Base-by-base conservation (phyloP, 306 rosid genomes). In the Malus domestica region DNA sequence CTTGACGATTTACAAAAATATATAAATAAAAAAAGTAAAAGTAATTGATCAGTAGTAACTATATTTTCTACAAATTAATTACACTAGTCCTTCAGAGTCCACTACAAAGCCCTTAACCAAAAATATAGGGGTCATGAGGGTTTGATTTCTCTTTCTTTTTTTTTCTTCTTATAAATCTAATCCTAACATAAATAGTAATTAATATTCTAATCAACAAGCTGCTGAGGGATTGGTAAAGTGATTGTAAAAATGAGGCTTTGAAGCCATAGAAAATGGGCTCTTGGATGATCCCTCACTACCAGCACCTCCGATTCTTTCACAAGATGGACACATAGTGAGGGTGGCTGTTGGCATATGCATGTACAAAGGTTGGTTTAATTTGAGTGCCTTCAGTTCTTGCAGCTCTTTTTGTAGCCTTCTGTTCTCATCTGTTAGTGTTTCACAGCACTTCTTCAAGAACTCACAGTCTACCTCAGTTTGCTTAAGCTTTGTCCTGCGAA, bases 391-490 rank as follows among this genome's bases (percentile, higher is more conserved):
- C 72, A 95, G 82, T 72, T 95, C 99, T 77, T 89, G 96, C 0
- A 95, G 54, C 76, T 95, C 99, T 74, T 90, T 95, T 78, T 89
- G 95, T 10, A 95, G 82, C 82, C 91, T 84, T 66, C 90, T 80
- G 76, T 95, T 95, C 81, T 95, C 99, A n/a, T 92, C 97, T 4
- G 93, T 95, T 75, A 95, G 80, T 1, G 93, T 87, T 75, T 90
- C 97, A 20, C 97, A 95, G 45, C 99, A 92, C 80, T 95, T 92
- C 91, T 95, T 95, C 65, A 95, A 81, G 67, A 90, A 87, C 77
- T 95, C 99, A 49, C 93, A 95, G 42, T 95, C 97, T 68, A 92
- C 92, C 76, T 95, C 99, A 3, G 99, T 95, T 78, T 95, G 99
- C 87, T 95, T 95, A 76, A 95, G 89, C 87, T 95, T 95, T 62